A percentile compares a stretch with the other conserved stretches of the same genome.
phyloP scores from a whole-genome alignment of 352 stramenopile species.

The Pythium phragmiticola region DNA sequence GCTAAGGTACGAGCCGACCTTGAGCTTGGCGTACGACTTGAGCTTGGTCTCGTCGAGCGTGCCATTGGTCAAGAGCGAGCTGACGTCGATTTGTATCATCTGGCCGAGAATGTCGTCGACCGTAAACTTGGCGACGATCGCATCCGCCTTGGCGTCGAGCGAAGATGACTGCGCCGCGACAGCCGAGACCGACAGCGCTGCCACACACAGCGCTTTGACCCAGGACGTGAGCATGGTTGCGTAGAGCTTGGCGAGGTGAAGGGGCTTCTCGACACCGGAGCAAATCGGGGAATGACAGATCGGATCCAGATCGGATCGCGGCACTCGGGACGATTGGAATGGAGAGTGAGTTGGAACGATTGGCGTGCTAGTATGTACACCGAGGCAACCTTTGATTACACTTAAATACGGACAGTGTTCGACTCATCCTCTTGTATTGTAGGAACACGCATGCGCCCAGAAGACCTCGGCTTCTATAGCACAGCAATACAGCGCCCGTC shows the following conservation, averaged over 20 bases:
- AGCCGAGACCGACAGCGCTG: slow-evolving; percentile 25
- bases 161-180: slow-evolving; percentile 25
- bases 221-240: slow-evolving; percentile 37
- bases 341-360: no score
- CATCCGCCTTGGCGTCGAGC: slow-evolving; percentile 36
- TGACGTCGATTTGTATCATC: slow-evolving; percentile 86
- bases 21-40: slow-evolving; percentile 50
- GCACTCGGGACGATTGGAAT: no score
- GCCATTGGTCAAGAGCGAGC: slow-evolving; percentile 46
- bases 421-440: no score
- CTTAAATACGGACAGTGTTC: no score
- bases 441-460: no score
- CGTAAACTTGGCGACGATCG: not conserved
- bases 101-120: slow-evolving; percentile 72
- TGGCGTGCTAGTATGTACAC: no score
- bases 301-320: no score
- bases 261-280: slow-evolving; percentile 6
- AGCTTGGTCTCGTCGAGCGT: slow-evolving; percentile 48
- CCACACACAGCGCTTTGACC: slow-evolving; percentile 29
- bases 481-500: no score
- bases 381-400: no score
- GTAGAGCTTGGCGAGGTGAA: not conserved
- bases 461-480: no score
- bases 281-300: slow-evolving; percentile 33
- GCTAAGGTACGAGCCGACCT: slow-evolving; percentile 62